These are phyloP conservation scores for Pythium rishiriense DNA, from an alignment of 352 stramenopile species.

Conservation along the genomic window DNA sequence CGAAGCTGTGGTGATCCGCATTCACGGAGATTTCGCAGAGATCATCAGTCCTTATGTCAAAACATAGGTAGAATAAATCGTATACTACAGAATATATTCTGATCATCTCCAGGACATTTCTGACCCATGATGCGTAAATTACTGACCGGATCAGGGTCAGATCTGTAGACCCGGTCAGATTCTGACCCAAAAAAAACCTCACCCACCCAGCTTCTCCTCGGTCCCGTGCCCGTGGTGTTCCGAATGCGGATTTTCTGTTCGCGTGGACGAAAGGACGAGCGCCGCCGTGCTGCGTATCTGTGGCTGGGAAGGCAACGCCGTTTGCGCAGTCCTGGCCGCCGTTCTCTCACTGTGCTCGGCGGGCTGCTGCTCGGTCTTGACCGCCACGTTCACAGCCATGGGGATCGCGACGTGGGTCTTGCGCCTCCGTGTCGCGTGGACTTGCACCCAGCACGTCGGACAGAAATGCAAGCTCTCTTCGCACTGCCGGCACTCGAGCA, in stretches of 20 bases:
- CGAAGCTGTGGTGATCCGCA: too few species aligned
- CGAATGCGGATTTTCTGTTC: not conserved
- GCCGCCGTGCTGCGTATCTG: not conserved
- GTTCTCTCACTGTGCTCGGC: too few species aligned
- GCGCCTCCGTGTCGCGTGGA: constrained; percentile 55
- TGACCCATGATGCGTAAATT: not conserved
- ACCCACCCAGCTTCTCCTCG: too few species aligned
- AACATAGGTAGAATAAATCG: too few species aligned
- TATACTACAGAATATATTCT: constrained; percentile 4
- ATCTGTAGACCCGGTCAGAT: constrained; percentile 1
- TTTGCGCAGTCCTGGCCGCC: too few species aligned
- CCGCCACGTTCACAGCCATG: constrained; percentile 30
- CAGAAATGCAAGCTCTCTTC: constrained; percentile 73
- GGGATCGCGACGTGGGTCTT: constrained; percentile 65
- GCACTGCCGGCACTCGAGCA: constrained; percentile 67
- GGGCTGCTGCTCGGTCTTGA: too few species aligned
- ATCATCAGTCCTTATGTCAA: too few species aligned
- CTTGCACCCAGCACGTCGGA: constrained; percentile 71
- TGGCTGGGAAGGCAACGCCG: not conserved
- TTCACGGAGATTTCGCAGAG: too few species aligned
- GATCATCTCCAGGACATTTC: constrained; percentile 5
- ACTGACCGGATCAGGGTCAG: constrained; percentile 1
- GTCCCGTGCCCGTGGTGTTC: too few species aligned
- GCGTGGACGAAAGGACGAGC: not conserved
- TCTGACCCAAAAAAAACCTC: constrained; percentile 12